These are phyloP conservation scores for Isoetes engelmannii DNA, from an alignment of 83 land plant genomes.

Conservation along the genomic window DNA sequence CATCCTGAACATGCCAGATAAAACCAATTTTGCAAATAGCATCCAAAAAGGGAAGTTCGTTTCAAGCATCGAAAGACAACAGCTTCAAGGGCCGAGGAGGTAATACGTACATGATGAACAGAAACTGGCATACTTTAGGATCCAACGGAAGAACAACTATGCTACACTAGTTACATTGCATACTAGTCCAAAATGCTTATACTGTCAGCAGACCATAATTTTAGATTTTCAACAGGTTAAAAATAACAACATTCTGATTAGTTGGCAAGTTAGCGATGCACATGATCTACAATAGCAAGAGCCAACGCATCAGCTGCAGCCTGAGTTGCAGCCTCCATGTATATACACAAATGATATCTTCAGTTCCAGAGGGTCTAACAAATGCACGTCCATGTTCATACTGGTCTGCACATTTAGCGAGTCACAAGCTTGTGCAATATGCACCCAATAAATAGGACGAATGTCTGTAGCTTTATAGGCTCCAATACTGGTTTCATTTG, in stretches of 20 bases:
- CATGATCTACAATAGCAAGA: constrained; percentile 49
- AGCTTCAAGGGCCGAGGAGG: background rate
- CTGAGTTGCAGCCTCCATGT: constrained; percentile 86
- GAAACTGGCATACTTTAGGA: too few species aligned
- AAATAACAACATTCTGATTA: too few species aligned
- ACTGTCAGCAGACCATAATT: constrained; percentile 92
- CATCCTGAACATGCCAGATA: too few species aligned
- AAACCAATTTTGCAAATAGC: constrained; percentile 1
- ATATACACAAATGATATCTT: constrained; percentile 88
- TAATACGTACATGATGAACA: background rate
- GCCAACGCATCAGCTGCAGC: constrained; percentile 69
- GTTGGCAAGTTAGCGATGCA: constrained; percentile 24
- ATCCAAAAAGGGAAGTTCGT: background rate
- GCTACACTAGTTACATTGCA: too few species aligned
- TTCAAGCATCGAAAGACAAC: background rate
- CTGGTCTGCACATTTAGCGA: constrained; percentile 38
- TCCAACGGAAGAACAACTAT: too few species aligned
- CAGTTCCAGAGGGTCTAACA: constrained; percentile 93
- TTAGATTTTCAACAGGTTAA: constrained; percentile 12
- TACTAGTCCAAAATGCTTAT: constrained; percentile 25
- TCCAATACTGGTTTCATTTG: constrained; percentile 74
- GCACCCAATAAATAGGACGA: background rate
- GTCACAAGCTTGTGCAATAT: constrained; percentile 2
- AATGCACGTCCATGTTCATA: constrained; percentile 64
- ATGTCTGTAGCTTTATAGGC: constrained; percentile 64